Percentiles rank a stretch among this genome's conserved stretches.
These are phyloP conservation scores for Mycena galopus DNA, from an alignment of 768 basidiomycete genomes.

Conservation along the genomic window DNA sequence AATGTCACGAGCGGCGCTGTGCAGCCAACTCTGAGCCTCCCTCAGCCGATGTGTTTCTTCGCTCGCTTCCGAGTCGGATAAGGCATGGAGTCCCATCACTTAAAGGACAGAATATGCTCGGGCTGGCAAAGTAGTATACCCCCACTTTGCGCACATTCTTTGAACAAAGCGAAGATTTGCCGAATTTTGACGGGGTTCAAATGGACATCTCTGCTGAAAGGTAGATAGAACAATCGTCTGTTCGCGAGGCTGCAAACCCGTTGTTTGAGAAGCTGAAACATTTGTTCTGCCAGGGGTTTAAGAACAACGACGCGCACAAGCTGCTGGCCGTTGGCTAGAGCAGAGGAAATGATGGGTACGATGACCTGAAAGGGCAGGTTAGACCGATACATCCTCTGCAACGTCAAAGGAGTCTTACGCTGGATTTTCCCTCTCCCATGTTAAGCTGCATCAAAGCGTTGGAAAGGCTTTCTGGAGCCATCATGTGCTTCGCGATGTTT, in stretches of 20 bases:
- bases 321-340: conserved; percentile 57
- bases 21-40: conserved; percentile 44
- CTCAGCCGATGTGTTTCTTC: conserved; percentile 37
- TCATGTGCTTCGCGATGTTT: conserved; percentile 41
- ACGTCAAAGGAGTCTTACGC: conserved; percentile 36
- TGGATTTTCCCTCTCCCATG: conserved; percentile 72
- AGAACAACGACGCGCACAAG: conserved; percentile 64
- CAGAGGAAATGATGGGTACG: conserved; percentile 57
- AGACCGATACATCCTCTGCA: not conserved
- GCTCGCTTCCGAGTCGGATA: not conserved
- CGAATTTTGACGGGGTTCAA: conserved; percentile 35
- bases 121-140: conserved; percentile 67
- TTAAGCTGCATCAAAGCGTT: conserved; percentile 65
- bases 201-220: conserved; percentile 60
- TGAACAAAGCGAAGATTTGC: conserved; percentile 48
- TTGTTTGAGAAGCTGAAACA: conserved; percentile 61
- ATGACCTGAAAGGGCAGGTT: conserved; percentile 47
- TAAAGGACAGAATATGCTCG: conserved; percentile 66
- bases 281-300: conserved; percentile 60
- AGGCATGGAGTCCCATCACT: conserved; percentile 52
- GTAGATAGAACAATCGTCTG: conserved; percentile 62
- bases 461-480: conserved; percentile 47
- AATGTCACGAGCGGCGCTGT: conserved; percentile 51
- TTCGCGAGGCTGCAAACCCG: conserved; percentile 60
- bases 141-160: conserved; percentile 51